A percentile compares a stretch with the other conserved stretches of the same genome.
phyloP scores from a whole-genome alignment of 2,329 filamentous ascomycete genomes.

The Cladophialophora yegresii region DNA sequence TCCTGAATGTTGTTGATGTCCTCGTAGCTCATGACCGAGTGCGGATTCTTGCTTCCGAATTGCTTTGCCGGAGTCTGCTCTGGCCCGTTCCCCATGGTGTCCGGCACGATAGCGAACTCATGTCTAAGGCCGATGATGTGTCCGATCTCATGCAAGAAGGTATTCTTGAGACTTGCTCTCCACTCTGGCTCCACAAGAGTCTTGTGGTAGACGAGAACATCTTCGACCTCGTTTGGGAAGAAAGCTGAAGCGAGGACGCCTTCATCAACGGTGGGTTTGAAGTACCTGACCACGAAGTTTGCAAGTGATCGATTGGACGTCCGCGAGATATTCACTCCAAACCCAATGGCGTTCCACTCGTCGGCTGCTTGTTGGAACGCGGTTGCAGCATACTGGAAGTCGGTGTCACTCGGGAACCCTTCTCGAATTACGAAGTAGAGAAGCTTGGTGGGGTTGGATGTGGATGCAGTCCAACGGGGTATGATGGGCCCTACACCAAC shows the following conservation, averaged over 20 bases:
- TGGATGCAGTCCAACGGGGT: background rate
- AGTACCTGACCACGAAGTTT: background rate
- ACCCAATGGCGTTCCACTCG: background rate
- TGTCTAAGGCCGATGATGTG: background rate
- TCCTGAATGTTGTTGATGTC: background rate
- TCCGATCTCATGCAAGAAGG: background rate
- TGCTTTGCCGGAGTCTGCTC: background rate
- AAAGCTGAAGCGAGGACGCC: background rate
- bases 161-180: background rate
- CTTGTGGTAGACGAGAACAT: background rate
- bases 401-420: background rate
- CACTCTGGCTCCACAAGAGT: background rate
- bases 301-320: background rate
- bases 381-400: background rate
- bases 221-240: background rate
- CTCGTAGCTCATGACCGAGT: conserved; percentile 1
- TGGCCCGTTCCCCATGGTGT: background rate
- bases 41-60: background rate
- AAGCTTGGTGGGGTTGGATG: background rate
- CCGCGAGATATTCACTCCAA: background rate
- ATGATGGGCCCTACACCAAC: background rate
- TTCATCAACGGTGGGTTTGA: background rate
- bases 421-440: background rate
- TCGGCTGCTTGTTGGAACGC: background rate
- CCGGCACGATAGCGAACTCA: background rate